Evolutionary conservation across 192 early-diverging fungal genomes (phyloP).

Genomic region (Allomyces macrogynus): DNA sequence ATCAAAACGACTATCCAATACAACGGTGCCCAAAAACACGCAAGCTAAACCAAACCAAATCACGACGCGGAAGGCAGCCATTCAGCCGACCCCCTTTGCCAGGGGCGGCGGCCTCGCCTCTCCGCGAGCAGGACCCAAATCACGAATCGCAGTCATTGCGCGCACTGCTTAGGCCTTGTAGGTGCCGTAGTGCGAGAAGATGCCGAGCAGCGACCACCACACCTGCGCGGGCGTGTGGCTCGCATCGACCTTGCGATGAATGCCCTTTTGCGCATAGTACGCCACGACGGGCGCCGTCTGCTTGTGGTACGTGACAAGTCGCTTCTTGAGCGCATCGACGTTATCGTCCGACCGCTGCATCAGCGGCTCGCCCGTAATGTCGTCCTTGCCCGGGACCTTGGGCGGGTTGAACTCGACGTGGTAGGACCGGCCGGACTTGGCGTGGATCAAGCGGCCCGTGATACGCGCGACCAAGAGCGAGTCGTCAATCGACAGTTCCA

Average conservation of each 20-base stretch:
- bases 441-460: conserved; percentile 90
- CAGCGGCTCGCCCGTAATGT: conserved; percentile 92
- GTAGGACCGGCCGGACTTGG: conserved; percentile 82
- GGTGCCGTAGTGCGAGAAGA: conserved; percentile 40
- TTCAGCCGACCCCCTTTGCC: no score
- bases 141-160: no score
- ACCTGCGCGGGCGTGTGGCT: conserved; percentile 68
- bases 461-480: conserved; percentile 81
- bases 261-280: conserved; percentile 88
- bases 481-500: conserved; percentile 91
- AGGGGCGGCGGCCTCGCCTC: no score
- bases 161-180: no score
- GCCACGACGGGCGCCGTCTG: conserved; percentile 60
- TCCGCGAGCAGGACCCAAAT: no score
- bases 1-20: no score
- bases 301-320: conserved; percentile 65
- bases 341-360: conserved; percentile 97
- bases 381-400: conserved; percentile 73
- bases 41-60: no score
- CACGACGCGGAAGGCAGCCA: no score
- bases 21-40: no score
- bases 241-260: conserved; percentile 84
- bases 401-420: conserved; percentile 93
- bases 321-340: conserved; percentile 75
- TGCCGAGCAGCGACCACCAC: conserved; percentile 71